These are phyloP conservation scores for Podospora fimiseda DNA, from an alignment of 495 filamentous ascomycete species.

Conservation along the genomic window DNA sequence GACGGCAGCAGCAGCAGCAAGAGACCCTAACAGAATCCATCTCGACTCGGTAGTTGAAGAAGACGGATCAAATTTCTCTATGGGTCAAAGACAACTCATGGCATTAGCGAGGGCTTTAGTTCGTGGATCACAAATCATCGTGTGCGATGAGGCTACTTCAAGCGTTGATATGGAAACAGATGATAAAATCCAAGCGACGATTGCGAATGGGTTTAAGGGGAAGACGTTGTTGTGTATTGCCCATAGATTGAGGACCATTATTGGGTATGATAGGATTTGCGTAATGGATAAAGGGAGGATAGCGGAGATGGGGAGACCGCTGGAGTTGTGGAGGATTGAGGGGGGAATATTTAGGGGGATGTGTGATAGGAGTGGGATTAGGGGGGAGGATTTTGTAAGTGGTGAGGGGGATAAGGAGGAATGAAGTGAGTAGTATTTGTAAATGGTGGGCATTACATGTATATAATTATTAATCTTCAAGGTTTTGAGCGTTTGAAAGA, in stretches of 20 bases:
- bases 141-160: slow-evolving; percentile 92
- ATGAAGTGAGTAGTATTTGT: too few species aligned
- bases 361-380: slow-evolving; percentile 87
- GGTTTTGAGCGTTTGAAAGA: too few species aligned
- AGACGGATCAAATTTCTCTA: slow-evolving; percentile 89
- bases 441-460: too few species aligned
- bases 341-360: slow-evolving; percentile 80
- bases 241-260: slow-evolving; percentile 85
- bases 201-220: slow-evolving; percentile 77
- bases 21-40: slow-evolving; percentile 54
- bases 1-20: slow-evolving; percentile 19
- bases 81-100: slow-evolving; percentile 96
- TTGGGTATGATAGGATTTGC: slow-evolving; percentile 90
- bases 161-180: slow-evolving; percentile 96
- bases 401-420: too few species aligned
- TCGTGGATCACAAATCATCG: slow-evolving; percentile 78
- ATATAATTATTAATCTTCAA: too few species aligned
- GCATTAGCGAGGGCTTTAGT: slow-evolving; percentile 87
- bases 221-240: slow-evolving; percentile 92
- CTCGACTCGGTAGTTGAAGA: slow-evolving; percentile 85
- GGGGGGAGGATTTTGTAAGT: slow-evolving; percentile 68
- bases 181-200: slow-evolving; percentile 87
- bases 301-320: slow-evolving; percentile 75
- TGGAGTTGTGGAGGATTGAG: slow-evolving; percentile 53
- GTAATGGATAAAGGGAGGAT: slow-evolving; percentile 90